A percentile compares a stretch with the other conserved stretches of the same genome.
phyloP scores from a whole-genome alignment of 345 rosid species.

The Aurinia saxatilis region DNA sequence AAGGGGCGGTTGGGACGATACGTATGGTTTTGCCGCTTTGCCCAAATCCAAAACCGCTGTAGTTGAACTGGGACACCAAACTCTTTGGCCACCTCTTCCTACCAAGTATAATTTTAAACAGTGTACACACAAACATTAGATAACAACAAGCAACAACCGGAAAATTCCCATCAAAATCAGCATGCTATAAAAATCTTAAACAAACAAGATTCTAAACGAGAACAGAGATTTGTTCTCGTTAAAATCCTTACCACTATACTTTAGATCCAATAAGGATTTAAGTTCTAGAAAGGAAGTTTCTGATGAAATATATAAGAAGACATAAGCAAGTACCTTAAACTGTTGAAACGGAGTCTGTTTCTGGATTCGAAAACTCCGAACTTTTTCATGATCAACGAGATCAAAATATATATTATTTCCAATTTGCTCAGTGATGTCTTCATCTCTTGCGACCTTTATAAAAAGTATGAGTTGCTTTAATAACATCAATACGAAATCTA shows the following conservation, averaged over 20 bases:
- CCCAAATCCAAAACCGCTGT: conserved; percentile 97
- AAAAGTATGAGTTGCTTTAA: conserved; percentile 20
- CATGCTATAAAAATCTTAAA: neutral
- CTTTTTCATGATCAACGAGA: conserved; percentile 97
- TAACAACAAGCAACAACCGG: neutral
- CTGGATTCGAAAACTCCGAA: conserved; percentile 82
- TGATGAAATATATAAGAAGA: neutral
- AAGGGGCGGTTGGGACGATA: conserved; percentile 93
- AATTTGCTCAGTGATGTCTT: conserved; percentile 79
- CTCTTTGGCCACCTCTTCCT: conserved; percentile 97
- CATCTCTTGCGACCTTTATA: conserved; percentile 58
- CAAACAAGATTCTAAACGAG: neutral
- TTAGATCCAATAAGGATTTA: neutral
- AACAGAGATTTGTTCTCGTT: neutral
- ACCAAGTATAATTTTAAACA: conserved; percentile 15
- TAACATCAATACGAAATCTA: conserved; percentile 7
- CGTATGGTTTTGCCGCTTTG: conserved; percentile 94
- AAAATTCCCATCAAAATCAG: neutral
- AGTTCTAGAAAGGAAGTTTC: neutral
- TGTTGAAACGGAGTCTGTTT: conserved; percentile 64
- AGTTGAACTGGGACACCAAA: conserved; percentile 80
- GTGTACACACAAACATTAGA: neutral
- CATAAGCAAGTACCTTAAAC: conserved; percentile 56
- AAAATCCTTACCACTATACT: neutral
- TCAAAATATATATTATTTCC: conserved; percentile 93